Evolutionary conservation across 2,329 filamentous ascomycete species (phyloP), one percentile per base, ranked within the genome.

Genomic region (Monilinia fructigena): DNA sequence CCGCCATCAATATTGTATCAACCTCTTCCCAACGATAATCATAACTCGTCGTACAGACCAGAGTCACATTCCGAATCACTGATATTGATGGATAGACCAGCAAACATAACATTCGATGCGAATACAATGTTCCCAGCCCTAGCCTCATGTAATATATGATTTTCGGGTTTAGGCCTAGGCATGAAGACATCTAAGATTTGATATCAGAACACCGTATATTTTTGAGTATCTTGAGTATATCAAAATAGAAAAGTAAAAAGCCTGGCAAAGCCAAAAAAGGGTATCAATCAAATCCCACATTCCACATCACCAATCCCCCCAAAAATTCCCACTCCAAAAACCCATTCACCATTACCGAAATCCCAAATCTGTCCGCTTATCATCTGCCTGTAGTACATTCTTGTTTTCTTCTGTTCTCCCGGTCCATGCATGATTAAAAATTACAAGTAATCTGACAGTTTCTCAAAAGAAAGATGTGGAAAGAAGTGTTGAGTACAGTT

Each of bases 261-360:
- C 16, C 40, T 16, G 40, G 40, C 40, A 42, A 48, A 42, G 31
- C 18, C 35, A 50, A 60, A 50, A 50, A 45, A 60, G 58, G 58
- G 58, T 60, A 60, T 60, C 45, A 60, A 45, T 45, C 8, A 50
- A 42, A 16, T 48, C 26, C 8, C 16, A 35, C n/a, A n/a, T 10
- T 11, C 42, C 47, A 48, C 20, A 47, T 16, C 12, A 42, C 40
- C 3, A 42, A 42, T 4, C 40, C 18, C 45, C 18, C 40, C n/a
- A 23, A 23, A n/a, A n/a, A 23, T 4, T 4, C 8, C 47, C n/a
- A 11, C 47, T 48, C 56, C 18, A 55, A 55, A 35, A 20, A 11
- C 8, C 16, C 38, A 42, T 58, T 4, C 28, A 16, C 14, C 23
- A 38, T 50, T 38, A 50, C 7, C 10, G 28, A 60, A 60, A 60